These are phyloP conservation scores for Blastobotrys peoriensis DNA, from an alignment of 805 yeast species.

Conservation along the genomic window DNA sequence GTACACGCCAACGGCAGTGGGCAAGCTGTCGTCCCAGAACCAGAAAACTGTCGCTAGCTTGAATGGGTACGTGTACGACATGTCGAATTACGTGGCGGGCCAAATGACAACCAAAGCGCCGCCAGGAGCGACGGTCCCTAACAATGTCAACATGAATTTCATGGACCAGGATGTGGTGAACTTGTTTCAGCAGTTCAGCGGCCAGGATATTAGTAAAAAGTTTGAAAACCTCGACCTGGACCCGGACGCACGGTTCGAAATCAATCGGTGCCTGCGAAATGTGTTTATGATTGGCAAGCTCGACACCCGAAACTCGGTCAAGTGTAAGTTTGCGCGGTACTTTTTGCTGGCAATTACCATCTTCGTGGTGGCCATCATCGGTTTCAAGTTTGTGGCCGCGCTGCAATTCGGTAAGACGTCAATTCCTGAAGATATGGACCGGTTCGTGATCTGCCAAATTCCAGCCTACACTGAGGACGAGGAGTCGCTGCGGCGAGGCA, in stretches of 20 bases:
- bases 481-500: slow-evolving; percentile 47
- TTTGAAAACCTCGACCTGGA: slow-evolving; percentile 24
- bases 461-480: slow-evolving; percentile 61
- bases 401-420: slow-evolving; percentile 32
- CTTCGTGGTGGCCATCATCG: slow-evolving; percentile 33
- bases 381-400: slow-evolving; percentile 36
- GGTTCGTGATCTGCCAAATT: slow-evolving; percentile 39
- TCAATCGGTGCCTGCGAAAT: slow-evolving; percentile 33
- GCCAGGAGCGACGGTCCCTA: slow-evolving; percentile 21
- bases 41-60: slow-evolving; percentile 28
- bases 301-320: slow-evolving; percentile 34
- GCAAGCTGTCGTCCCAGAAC: slow-evolving; percentile 22
- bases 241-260: slow-evolving; percentile 21
- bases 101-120: slow-evolving; percentile 29
- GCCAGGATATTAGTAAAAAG: slow-evolving; percentile 31
- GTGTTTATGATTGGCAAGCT: slow-evolving; percentile 36
- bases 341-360: slow-evolving; percentile 35
- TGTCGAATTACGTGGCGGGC: slow-evolving; percentile 33
- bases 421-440: slow-evolving; percentile 35
- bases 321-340: slow-evolving; percentile 37
- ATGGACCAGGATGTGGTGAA: slow-evolving; percentile 27
- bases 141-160: slow-evolving; percentile 26
- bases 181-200: slow-evolving; percentile 31
- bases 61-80: slow-evolving; percentile 34
- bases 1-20: slow-evolving; percentile 29